phyloP scores from a whole-genome alignment of 768 basidiomycete species.

The Pleurotus giganteus region DNA sequence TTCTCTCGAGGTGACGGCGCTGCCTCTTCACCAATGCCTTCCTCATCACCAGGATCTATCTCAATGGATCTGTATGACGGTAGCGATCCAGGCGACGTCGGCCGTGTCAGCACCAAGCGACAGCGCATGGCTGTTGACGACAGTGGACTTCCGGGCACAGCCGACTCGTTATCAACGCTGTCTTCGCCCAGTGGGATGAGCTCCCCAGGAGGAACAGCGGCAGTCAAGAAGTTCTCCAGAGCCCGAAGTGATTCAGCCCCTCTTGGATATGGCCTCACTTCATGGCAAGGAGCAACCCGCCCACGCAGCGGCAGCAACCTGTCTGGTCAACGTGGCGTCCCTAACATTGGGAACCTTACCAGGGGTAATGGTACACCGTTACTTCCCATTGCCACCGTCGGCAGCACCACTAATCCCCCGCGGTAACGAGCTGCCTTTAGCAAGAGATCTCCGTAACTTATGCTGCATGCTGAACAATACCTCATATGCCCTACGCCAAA shows the following conservation, averaged over 20 bases:
- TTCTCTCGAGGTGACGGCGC: slow-evolving; percentile 32
- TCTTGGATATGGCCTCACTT: slow-evolving; percentile 47
- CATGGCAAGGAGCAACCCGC: slow-evolving; percentile 24
- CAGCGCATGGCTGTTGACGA: slow-evolving; percentile 45
- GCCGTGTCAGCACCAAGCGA: slow-evolving; percentile 37
- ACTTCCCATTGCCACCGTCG: slow-evolving; percentile 33
- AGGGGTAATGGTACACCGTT: slow-evolving; percentile 27
- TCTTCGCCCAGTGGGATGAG: slow-evolving; percentile 23
- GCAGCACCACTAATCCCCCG: slow-evolving; percentile 12
- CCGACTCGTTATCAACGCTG: slow-evolving; percentile 31
- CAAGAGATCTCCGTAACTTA: background rate
- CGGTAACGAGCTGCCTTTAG: background rate
- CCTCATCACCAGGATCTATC: slow-evolving; percentile 36
- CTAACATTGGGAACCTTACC: slow-evolving; percentile 36
- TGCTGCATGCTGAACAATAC: background rate
- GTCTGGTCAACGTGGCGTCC: slow-evolving; percentile 30
- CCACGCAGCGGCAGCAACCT: slow-evolving; percentile 55
- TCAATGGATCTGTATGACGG: slow-evolving; percentile 47
- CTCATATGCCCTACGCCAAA: background rate
- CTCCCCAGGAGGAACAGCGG: slow-evolving; percentile 2
- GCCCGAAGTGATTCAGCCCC: slow-evolving; percentile 71
- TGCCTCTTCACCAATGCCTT: slow-evolving; percentile 34
- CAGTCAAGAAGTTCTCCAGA: slow-evolving; percentile 44
- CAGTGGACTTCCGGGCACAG: slow-evolving; percentile 21
- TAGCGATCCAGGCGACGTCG: slow-evolving; percentile 18